phyloP scores from a whole-genome alignment of 2,329 filamentous ascomycete genomes.

The Nemania abortiva region DNA sequence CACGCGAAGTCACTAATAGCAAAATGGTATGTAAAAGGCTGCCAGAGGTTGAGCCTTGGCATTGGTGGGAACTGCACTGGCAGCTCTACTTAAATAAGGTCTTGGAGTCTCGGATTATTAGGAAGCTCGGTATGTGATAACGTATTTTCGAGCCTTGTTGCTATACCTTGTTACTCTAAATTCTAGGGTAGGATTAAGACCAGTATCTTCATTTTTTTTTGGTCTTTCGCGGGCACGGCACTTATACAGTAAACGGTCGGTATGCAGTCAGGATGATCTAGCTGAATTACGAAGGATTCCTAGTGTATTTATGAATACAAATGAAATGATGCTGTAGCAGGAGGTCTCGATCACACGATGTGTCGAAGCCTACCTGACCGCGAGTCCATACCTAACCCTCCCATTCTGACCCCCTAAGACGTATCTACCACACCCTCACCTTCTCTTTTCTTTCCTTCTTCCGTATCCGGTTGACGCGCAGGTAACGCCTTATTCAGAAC shows the following conservation, averaged over 20 bases:
- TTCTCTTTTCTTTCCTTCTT: neutral
- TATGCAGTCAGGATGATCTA: slow-evolving; percentile 2
- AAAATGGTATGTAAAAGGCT: neutral
- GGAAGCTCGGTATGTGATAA: slow-evolving; percentile 15
- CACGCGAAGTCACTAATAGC: neutral
- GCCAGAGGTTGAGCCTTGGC: slow-evolving; percentile 6
- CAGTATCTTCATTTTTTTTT: neutral
- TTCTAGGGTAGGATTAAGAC: neutral
- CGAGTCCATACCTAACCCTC: slow-evolving; percentile 6
- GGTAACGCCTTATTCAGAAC: neutral
- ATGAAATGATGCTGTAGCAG: slow-evolving; percentile 27
- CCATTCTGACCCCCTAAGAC: neutral
- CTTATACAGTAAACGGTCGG: slow-evolving; percentile 3
- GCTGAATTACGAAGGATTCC: slow-evolving; percentile 8
- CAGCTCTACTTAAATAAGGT: slow-evolving; percentile 3
- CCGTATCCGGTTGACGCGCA: neutral
- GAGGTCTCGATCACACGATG: neutral
- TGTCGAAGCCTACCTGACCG: slow-evolving; percentile 1
- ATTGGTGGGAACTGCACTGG: neutral
- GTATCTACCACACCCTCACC: too few species aligned
- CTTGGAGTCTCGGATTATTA: slow-evolving; percentile 30
- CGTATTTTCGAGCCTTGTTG: neutral
- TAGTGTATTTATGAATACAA: slow-evolving; percentile 34
- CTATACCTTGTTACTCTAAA: neutral
- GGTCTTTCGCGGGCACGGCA: neutral